phyloP scores from a whole-genome alignment of 306 rosid species.

The Lablab purpureus region DNA sequence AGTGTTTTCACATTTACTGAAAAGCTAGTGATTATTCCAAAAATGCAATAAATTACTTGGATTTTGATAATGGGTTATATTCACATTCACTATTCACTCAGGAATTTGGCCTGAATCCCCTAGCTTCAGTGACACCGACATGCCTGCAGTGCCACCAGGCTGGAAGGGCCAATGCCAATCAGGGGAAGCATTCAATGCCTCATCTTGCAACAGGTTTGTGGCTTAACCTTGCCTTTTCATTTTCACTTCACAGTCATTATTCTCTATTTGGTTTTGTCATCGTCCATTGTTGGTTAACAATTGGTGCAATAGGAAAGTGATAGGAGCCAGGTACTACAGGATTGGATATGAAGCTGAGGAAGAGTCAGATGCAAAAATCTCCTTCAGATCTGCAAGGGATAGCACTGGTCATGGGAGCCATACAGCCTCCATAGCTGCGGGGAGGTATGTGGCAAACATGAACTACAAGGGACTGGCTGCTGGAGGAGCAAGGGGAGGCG shows the following conservation, averaged over 20 bases:
- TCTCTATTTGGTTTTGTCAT: not conserved
- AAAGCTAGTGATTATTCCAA: not conserved
- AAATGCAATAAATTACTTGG: not conserved
- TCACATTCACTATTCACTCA: constrained; percentile 40
- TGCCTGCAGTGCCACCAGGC: constrained; percentile 80
- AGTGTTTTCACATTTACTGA: not conserved
- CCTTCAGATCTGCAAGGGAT: constrained; percentile 84
- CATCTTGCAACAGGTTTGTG: constrained; percentile 84
- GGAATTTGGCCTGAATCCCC: constrained; percentile 98
- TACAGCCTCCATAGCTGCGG: constrained; percentile 81
- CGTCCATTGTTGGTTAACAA: constrained; percentile 32
- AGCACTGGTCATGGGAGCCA: constrained; percentile 92
- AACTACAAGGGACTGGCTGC: constrained; percentile 72
- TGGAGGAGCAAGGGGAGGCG: constrained; percentile 91
- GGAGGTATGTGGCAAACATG: constrained; percentile 80
- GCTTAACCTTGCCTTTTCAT: constrained; percentile 24
- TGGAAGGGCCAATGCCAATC: constrained; percentile 82
- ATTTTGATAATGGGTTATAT: not conserved
- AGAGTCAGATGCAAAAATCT: constrained; percentile 52
- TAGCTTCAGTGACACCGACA: constrained; percentile 74
- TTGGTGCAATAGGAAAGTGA: constrained; percentile 67
- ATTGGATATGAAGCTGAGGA: constrained; percentile 81
- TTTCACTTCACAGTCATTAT: not conserved
- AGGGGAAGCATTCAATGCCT: constrained; percentile 87
- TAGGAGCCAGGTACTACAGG: constrained; percentile 84